phyloP scores from a whole-genome alignment of 2,329 filamentous ascomycete species.

The Fusarium guadeloupense region DNA sequence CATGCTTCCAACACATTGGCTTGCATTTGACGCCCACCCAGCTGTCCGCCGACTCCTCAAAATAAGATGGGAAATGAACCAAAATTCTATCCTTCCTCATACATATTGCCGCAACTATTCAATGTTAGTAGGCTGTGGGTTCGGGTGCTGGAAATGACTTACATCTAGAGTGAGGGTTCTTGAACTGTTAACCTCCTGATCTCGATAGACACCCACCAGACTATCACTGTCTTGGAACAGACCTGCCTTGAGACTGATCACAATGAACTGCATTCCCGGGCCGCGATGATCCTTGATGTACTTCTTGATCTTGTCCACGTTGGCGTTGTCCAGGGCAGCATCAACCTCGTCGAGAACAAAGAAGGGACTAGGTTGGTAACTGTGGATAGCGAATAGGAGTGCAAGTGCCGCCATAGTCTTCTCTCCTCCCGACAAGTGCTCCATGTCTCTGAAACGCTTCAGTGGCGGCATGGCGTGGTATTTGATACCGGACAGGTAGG shows the following conservation, averaged over 20 bases:
- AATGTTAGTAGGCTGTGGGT: conserved; percentile 12
- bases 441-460: conserved; percentile 99
- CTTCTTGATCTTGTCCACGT: conserved; percentile 94
- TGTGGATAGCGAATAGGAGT: conserved; percentile 96
- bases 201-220: conserved; percentile 92
- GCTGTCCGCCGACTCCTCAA: conserved; percentile 10
- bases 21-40: conserved; percentile 11
- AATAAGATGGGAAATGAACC: neutral
- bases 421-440: conserved; percentile 94
- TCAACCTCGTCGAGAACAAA: conserved; percentile 99
- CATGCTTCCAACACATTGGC: conserved; percentile 2
- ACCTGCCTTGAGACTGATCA: conserved; percentile 94
- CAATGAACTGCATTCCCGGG: conserved; percentile 98
- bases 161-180: conserved; percentile 94
- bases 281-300: conserved; percentile 95
- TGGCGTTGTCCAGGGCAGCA: conserved; percentile 96
- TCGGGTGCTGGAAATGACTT: conserved; percentile 56
- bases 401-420: conserved; percentile 98
- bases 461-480: conserved; percentile 99
- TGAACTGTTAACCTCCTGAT: conserved; percentile 92
- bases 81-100: conserved; percentile 29
- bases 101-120: conserved; percentile 49
- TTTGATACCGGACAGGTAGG: conserved; percentile 94
- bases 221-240: conserved; percentile 97
- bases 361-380: conserved; percentile 94